phyloP scores from a whole-genome alignment of 169 alveolate species.

The Cryptosporidium andersoni region DNA sequence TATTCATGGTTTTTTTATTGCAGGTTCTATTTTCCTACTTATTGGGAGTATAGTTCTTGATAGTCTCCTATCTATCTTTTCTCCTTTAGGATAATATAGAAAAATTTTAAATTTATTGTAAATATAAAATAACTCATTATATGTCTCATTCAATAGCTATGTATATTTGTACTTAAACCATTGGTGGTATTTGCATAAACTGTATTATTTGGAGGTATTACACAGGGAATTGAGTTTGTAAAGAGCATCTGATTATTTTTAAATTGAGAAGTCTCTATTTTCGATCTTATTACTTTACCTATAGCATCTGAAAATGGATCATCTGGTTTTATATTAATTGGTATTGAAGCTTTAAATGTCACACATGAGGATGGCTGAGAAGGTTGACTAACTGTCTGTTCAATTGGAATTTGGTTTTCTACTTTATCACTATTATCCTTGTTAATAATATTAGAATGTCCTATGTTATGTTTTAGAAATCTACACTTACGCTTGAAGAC shows the following conservation, averaged over 20 bases:
- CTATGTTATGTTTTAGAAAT: background rate
- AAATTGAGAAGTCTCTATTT: background rate
- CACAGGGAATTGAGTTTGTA: constrained; percentile 13
- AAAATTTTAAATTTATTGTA: constrained; percentile 12
- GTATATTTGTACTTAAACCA: background rate
- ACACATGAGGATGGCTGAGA: constrained; percentile 45
- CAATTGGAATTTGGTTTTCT: constrained; percentile 1
- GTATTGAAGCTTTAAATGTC: constrained; percentile 59
- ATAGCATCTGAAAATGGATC: constrained; percentile 64
- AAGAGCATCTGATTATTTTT: background rate
- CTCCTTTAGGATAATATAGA: constrained; percentile 2
- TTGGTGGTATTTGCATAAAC: background rate
- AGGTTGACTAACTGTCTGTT: background rate
- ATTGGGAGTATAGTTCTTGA: constrained; percentile 27
- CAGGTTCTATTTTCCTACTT: constrained; percentile 9
- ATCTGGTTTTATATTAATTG: constrained; percentile 46
- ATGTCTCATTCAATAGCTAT: background rate
- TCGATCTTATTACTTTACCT: constrained; percentile 35
- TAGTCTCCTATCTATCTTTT: background rate
- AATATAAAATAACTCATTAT: constrained; percentile 3
- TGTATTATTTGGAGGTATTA: constrained; percentile 1
- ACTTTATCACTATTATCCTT: background rate
- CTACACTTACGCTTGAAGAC: constrained; percentile 40
- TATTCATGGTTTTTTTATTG: background rate
- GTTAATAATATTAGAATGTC: background rate